Evolutionary conservation across 108 stramenopile genomes (phyloP), one percentile per base, ranked within the genome.

Genomic region (Nitzschia sp.): DNA sequence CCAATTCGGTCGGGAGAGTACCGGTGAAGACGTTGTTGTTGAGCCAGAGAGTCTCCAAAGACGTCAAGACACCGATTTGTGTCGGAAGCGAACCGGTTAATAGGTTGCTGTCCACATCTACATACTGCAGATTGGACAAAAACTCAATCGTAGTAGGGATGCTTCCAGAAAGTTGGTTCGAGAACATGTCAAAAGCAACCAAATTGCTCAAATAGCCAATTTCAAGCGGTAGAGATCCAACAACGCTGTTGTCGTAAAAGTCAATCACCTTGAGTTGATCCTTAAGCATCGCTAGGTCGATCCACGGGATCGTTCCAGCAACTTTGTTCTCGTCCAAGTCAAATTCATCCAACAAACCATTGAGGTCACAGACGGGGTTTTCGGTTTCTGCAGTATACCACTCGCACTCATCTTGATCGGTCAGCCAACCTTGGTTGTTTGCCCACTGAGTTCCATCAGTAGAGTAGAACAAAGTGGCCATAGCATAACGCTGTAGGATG

Each of bases 81-180:
- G 58, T 19, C 8, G 82, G 82, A 21, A 82, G 17, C 0, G 57
- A 17, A 2, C 72, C 67, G 27, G 49, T 64, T 32, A 82, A 62
- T 8, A 34, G 36, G 64, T 82, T 82, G 8, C 65, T 63, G 23
- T 54, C 72, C 42, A 71, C 13, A 29, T 45, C 64, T 19, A 78
- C 25, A 2, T 60, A 26, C 33, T 72, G 47, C 28, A 79, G 36
- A 17, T 17, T 23, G 27, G 60, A 48, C 54, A 72, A 24, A 8
- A 27, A 28, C 21, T 70, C 67, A 23, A 89, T 31, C 25, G 55
- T 53, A 33, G 65, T 21, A 2, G 83, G 75, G n/a, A 89, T 58
- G 13, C 31, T 59, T 35, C 88, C 88, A 13, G 48, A 59, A 15
- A 86, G 36, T 24, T 46, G 18, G 66, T 87, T 87, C 2, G 70